Evolutionary conservation across 331 rosid genomes (phyloP), one percentile per base, ranked within the genome.

Genomic region (Malus hybrid): DNA sequence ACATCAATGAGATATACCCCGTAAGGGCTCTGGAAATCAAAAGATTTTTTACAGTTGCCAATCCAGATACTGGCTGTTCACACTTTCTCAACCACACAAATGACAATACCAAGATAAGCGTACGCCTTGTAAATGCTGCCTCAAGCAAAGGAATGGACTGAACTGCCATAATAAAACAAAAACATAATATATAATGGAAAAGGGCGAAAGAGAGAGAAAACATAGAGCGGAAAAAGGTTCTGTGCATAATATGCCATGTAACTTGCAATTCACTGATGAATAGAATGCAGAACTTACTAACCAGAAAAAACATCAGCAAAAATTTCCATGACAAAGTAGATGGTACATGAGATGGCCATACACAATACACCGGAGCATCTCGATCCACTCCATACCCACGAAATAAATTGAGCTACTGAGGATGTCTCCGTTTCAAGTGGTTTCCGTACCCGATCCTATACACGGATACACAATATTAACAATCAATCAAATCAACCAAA

Each of bases 291-390:
- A 65, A 52, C 31, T 76, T 75, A 79, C 86, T 78, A 74, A 93
- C 97, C 91, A 66, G 94, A 89, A 80, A 89, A 81, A 79, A 70
- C 80, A 85, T 67, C 72, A 50, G 94, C 77, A 72, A 90, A 80
- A 85, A 90, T 80, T 73, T 86, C 96, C 98, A 93, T 90, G 76
- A 85, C 56, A 71, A 93, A 90, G 78, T 93, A 93, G 66, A 85
- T 65, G 75, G 80, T 65, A 48, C 96, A 89, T 20, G 98, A 90
- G 55, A 93, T 67, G 19, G 87, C 81, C 93, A 83, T 81, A 72
- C 96, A 90, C 72, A 93, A 86, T 57, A 93, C 75, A 82, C 98
- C 96, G 50, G 98, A 93, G 83, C 87, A 85, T 79, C 89, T 89
- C 3, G 96, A 90, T 42, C 95, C 98, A 75, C 88, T 79, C 97